These are phyloP conservation scores for Saccharomyces paradoxus DNA, from an alignment of 805 yeast genomes.

Conservation along the genomic window DNA sequence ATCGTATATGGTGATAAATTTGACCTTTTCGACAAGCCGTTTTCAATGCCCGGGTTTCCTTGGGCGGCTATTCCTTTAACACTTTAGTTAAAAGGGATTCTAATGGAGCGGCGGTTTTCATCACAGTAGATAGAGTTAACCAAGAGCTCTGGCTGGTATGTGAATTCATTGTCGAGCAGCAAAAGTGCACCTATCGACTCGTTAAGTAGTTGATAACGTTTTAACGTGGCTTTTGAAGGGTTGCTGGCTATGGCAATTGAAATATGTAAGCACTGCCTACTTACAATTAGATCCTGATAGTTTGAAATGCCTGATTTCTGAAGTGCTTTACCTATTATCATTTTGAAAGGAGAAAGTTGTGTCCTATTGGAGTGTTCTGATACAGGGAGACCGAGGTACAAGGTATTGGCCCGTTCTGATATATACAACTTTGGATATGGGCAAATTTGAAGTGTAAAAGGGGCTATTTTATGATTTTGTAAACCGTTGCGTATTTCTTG, in stretches of 20 bases:
- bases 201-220: background rate
- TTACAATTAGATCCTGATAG: background rate
- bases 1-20: background rate
- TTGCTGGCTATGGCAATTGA: background rate
- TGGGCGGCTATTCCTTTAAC: background rate
- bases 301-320: background rate
- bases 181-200: background rate
- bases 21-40: background rate
- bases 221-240: background rate
- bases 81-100: background rate
- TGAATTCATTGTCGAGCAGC: background rate
- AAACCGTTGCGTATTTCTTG: conserved; percentile 1
- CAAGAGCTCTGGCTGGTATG: background rate
- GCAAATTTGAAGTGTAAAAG: background rate
- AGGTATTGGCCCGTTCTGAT: background rate
- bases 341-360: background rate
- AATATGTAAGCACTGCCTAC: background rate
- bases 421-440: background rate
- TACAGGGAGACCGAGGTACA: background rate
- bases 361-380: background rate
- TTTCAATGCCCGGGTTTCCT: too few species aligned
- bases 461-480: background rate
- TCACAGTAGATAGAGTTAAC: background rate
- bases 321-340: background rate
- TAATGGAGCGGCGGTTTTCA: background rate